Evolutionary conservation across 2,329 filamentous ascomycete genomes (phyloP).

Genomic region (Volutella citrinella): DNA sequence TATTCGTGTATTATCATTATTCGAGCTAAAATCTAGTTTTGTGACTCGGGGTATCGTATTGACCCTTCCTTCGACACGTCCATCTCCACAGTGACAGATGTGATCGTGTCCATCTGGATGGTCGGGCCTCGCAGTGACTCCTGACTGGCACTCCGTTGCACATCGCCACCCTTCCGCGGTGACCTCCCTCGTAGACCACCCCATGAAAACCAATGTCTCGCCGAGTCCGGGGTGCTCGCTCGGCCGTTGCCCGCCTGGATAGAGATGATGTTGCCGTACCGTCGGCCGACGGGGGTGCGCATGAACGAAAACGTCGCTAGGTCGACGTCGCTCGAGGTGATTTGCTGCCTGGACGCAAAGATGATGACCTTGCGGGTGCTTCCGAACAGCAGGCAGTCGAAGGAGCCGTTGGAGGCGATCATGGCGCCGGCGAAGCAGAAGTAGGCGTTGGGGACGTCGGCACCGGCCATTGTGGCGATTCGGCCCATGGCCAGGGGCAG

Average conservation of each 20-base stretch:
- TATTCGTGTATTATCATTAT: too few species aligned
- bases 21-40: too few species aligned
- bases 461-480: slow-evolving; percentile 59
- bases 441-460: slow-evolving; percentile 47
- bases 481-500: slow-evolving; percentile 63
- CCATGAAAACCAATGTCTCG: too few species aligned
- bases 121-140: slow-evolving; percentile 34
- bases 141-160: slow-evolving; percentile 25
- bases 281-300: slow-evolving; percentile 34
- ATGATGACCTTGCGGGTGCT: slow-evolving; percentile 52
- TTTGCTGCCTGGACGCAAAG: slow-evolving; percentile 36
- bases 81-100: slow-evolving; percentile 39
- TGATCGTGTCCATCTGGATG: slow-evolving; percentile 44
- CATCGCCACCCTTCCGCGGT: slow-evolving; percentile 7
- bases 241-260: slow-evolving; percentile 18
- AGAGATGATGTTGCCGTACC: slow-evolving; percentile 41
- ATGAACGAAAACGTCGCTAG: slow-evolving; percentile 51
- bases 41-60: too few species aligned
- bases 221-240: too few species aligned
- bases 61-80: slow-evolving; percentile 25
- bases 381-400: slow-evolving; percentile 53
- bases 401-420: slow-evolving; percentile 54
- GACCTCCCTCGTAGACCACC: too few species aligned
- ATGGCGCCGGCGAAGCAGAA: slow-evolving; percentile 59
- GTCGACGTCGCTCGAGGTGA: slow-evolving; percentile 44